Evolutionary conservation across 768 basidiomycete genomes (phyloP).

Genomic region (Coprinellus micaceus): DNA sequence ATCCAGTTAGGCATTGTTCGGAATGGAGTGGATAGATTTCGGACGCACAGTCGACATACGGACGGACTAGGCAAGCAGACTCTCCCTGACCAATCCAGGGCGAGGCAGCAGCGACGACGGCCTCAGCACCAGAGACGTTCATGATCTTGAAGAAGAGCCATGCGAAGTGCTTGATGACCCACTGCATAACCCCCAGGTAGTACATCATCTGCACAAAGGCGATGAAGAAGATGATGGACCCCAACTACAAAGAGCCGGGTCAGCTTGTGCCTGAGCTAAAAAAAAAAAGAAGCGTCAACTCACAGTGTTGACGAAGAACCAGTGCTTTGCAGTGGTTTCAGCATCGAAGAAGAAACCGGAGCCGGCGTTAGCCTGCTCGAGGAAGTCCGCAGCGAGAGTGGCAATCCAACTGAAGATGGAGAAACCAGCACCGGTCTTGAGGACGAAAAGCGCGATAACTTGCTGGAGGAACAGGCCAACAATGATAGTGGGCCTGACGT

Average conservation of each 20-base stretch:
- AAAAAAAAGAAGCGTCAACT: slow-evolving; percentile 18
- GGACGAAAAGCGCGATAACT: slow-evolving; percentile 81
- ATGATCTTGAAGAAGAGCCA: slow-evolving; percentile 93
- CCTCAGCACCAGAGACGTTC: slow-evolving; percentile 92
- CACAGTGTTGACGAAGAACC: slow-evolving; percentile 84
- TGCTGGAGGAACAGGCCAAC: slow-evolving; percentile 86
- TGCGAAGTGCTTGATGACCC: slow-evolving; percentile 85
- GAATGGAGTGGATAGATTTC: slow-evolving; percentile 5
- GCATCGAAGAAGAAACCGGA: slow-evolving; percentile 81
- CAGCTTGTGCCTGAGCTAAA: slow-evolving; percentile 4
- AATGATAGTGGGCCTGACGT: slow-evolving; percentile 69
- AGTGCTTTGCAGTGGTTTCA: slow-evolving; percentile 60
- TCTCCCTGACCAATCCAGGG: slow-evolving; percentile 94
- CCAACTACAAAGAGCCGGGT: slow-evolving; percentile 38
- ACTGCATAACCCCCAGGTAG: slow-evolving; percentile 90
- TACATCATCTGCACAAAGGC: slow-evolving; percentile 91
- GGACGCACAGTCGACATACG: slow-evolving; percentile 63
- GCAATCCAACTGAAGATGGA: slow-evolving; percentile 84
- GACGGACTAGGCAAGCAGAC: slow-evolving; percentile 79
- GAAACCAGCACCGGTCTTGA: slow-evolving; percentile 82
- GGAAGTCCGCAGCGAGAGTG: slow-evolving; percentile 74
- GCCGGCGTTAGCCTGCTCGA: slow-evolving; percentile 63
- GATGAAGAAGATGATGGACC: slow-evolving; percentile 89
- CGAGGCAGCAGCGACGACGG: slow-evolving; percentile 87
- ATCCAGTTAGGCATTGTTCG: neutral